Base-by-base conservation (phyloP, 805 yeast genomes). In the Yarrowia deformans region DNA sequence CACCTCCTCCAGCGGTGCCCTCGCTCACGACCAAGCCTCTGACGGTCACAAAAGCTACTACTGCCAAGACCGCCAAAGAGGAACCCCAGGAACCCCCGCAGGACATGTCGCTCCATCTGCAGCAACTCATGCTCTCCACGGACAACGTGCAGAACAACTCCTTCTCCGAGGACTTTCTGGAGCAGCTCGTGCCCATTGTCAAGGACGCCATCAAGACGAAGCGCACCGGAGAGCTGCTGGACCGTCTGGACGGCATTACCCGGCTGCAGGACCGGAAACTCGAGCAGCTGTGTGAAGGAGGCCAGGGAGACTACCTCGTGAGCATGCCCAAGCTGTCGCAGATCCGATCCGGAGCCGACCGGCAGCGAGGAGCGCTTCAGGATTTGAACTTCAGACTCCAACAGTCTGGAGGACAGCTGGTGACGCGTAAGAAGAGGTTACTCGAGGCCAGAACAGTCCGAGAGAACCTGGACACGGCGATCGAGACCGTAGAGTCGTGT, bases 101-200 rank as follows among this genome's bases (percentile, higher is more conserved):
- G 48, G 56, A 63, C 46, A 63, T 63, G 68, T 35, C 69, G 2
- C 50, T 66, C 18, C 69, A 66, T 32, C 18, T 66, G 40, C 69
- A 54, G 43, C 69, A 66, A 14, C 69, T 66, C 34, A 66, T 52
- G 50, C 23, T 66, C 18, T 54, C 60, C 5, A 43, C 60, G 0
- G 61, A 66, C 50, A 66, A 50, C 10, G 61, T 50, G 10, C 54
- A 54, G 40, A 52, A 66, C 42, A 43, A 50, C 18, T 50, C 61
- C 7, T 54, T 66, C n/a, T 70, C 75, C 12, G 90, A 87, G 69
- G 93, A 90, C 73, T 90, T 88, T 76, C 77, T 91, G 48, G 97
- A 91, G 72, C 91, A 90, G 76, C 82, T 92, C 70, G 90, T 91
- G 1, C 96, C 96, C 1, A 83, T 90, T 18, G 83, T 91, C 72